Base-by-base conservation (phyloP, 2,329 filamentous ascomycete species). In the Pseudocercospora musae region DNA sequence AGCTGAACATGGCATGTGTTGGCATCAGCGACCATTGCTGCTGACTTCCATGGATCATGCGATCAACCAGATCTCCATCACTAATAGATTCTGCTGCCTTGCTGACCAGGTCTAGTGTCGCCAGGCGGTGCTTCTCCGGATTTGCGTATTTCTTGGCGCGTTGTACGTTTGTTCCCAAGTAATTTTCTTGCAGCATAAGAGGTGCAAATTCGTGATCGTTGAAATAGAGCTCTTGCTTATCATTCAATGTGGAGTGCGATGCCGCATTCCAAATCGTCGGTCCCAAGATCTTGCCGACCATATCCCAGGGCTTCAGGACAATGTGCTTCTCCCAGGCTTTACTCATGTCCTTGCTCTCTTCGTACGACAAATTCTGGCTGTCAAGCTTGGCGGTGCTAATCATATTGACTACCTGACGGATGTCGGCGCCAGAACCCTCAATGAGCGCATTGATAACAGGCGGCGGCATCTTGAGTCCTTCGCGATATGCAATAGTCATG, bases 1-100 rank as follows among this genome's bases (percentile, higher is more conserved):
- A 96, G 73, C 93, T 96, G 79, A 98, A 97, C 42, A 97, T 84
- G 25, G 93, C 95, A 77, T 99, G 95, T 1, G 91, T 90, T 13
- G 95, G 95, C 95, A 99, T 99, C 65, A 99, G 79, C 73, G 91
- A 95, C 95, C 95, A 99, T 66, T 99, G 95, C 74, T 99, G 95
- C 74, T 99, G 95, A 49, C 92, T 91, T 25, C 95, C 95, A 76
- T 99, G 95, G 63, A 99, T 99, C 94, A 99, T 97, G 57, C 92
- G 86, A 76, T 99, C 95, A 2, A 98, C 91, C 37, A 99, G 80
- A 75, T 99, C 95, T 63, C 95, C 95, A 72, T 99, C 95, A 72
- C 92, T 97, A 78, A 99, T 99, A 73, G 93, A 97, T 73, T 96
- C 90, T 3, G 95, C 93, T 3, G 95, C 95, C 70, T 91, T 85